Percentiles rank a stretch among this genome's conserved stretches.
Conservation (phyloP, 2,329 filamentous ascomycete genomes). For the Stenocarpella maydis region DNA sequence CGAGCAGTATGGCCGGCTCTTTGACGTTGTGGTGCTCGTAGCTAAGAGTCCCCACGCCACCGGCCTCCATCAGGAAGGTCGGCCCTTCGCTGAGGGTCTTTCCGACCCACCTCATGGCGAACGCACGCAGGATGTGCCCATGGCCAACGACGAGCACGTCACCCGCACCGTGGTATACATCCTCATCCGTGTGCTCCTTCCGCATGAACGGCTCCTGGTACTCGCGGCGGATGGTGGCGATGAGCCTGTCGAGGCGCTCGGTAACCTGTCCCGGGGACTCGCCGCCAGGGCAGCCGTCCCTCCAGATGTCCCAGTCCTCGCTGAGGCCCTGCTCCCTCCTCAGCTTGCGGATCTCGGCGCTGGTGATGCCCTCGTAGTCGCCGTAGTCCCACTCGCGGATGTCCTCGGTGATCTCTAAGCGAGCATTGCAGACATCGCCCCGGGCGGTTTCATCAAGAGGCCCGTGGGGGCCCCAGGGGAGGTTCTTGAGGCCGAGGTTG, state of each 20-base stretch:
- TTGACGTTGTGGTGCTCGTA: conserved; percentile 83
- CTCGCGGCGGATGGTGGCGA: conserved; percentile 74
- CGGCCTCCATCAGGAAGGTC: conserved; percentile 84
- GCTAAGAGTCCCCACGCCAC: conserved; percentile 81
- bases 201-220: conserved; percentile 71
- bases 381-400: conserved; percentile 91
- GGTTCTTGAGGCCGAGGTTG: conserved; percentile 72
- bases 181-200: conserved; percentile 43
- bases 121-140: conserved; percentile 86
- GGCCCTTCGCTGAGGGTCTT: conserved; percentile 79
- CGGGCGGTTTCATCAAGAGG: conserved; percentile 42
- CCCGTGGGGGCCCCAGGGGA: conserved; percentile 74
- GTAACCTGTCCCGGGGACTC: conserved; percentile 81
- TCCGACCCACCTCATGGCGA: conserved; percentile 86
- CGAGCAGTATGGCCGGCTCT: conserved; percentile 82
- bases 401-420: conserved; percentile 73
- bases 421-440: conserved; percentile 61
- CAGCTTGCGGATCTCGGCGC: conserved; percentile 68
- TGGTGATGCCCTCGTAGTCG: conserved; percentile 84
- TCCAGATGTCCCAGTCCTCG: conserved; percentile 83
- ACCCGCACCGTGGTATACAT: conserved; percentile 47
- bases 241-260: conserved; percentile 76
- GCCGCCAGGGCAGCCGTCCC: conserved; percentile 85
- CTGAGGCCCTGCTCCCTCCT: conserved; percentile 65
- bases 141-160: conserved; percentile 87